Base-by-base conservation (phyloP, 1,284 basidiomycete species). In the Sphaerobolus stellatus region DNA sequence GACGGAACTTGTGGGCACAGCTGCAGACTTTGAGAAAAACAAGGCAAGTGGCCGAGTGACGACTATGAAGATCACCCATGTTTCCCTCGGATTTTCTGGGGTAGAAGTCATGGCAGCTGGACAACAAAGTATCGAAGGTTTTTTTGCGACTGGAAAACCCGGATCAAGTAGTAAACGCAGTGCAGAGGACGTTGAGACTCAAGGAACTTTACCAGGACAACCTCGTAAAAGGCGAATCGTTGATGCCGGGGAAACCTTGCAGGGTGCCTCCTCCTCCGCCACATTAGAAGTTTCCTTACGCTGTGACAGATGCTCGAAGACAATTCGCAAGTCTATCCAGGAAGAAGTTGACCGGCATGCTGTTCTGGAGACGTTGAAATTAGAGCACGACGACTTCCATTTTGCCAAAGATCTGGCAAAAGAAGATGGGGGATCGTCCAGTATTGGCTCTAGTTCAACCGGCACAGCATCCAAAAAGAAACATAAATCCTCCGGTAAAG, bases 341-440 rank as follows among this genome's bases (percentile, higher is more conserved):
- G 59, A 57, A 44, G 64, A 63, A 43, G 67, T 64, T 22, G 65
- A 67, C 48, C 60, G 59, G 59, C 66, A 67, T 30, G 68, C 71
- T 45, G 75, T 71, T 25, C 63, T 91, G 34, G 70, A 70, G 5
- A 72, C 64, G 52, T 67, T 87, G 49, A 81, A 78, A 54, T 69
- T 79, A 62, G 93, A 95, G 66, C 93, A 96, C 61, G 79, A 83
- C 44, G 93, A 96, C 70, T 94, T 83, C 68, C 93, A 96, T 68
- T 83, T 92, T 61, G 93, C 94, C 1, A 77, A 86, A 63, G 86
- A 90, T 52, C 67, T 95, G 47, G 80, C 84, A 56, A 57, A 56
- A n/a, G 62, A 68, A 66, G 68, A 38, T 43, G 52, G 27, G 47
- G 43, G 16, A 40, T n/a, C n/a, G n/a, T n/a, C n/a, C n/a, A n/a